Evolutionary conservation across 352 stramenopile species (phyloP), one percentile per base, ranked within the genome.

Genomic region (Globisporangium sylvaticum): DNA sequence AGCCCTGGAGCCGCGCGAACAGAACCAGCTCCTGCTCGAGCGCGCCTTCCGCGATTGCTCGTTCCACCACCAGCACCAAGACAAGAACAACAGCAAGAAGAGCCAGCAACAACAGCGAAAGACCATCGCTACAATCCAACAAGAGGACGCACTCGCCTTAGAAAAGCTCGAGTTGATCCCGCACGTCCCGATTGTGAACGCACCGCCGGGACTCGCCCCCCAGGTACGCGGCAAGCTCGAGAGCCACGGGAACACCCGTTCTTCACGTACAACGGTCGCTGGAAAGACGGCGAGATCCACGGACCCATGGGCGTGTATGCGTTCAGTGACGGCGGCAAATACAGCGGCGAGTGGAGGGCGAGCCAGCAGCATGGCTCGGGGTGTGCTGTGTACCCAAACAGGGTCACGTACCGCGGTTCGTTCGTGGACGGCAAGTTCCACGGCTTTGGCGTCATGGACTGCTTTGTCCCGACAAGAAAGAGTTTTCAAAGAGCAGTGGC

Each of bases 241-340:
- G 65, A 90, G 80, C 44, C 80, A 83, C 32, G 82, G 82, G 89
- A 88, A 42, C 84, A 92, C 65, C 29, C 29, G 0, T 92, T 84
- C 67, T 83, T 88, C 65, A 82, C 70, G 22, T 92, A 91, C 71
- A 85, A 81, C 9, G 84, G 84, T 4, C 79, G 78, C 27, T 92
- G 84, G 84, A 88, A 86, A 66, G 58, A 77, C 24, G 84, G 84
- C 25, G 76, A 89, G 70, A 92, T 92, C 82, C 79, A 86, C 7
- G 72, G 82, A 12, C 59, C 71, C 15, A 70, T 91, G 58, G 84
- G 84, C 27, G 79, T 91, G 12, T 92, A 90, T 65, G 75, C 77
- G 31, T 92, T 89, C 63, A 81, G 80, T 9, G 84, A 92, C 60
- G 82, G 82, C 4, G 84, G 84, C 52, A 90, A 84, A 62, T 90